These are phyloP conservation scores for Vigna mungo DNA, from an alignment of 306 rosid genomes.

Conservation along the genomic window DNA sequence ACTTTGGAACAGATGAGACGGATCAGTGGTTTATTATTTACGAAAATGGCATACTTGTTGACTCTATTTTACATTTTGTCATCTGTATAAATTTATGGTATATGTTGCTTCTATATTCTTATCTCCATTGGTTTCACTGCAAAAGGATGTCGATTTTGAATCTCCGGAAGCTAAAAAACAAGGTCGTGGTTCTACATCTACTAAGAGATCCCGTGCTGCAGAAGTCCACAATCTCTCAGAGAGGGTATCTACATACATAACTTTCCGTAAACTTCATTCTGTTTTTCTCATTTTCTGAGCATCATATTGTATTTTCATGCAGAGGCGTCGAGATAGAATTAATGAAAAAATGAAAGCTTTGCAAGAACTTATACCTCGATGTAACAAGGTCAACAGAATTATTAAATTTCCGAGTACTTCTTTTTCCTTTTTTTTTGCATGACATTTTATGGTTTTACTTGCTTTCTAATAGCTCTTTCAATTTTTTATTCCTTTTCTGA, in stretches of 20 bases:
- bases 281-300: conserved; percentile 15
- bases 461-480: neutral
- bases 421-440: neutral
- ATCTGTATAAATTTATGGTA: conserved; percentile 6
- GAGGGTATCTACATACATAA: conserved; percentile 61
- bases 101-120: conserved; percentile 19
- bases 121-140: conserved; percentile 34
- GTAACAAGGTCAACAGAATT: conserved; percentile 69
- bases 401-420: neutral
- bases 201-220: conserved; percentile 80
- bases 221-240: conserved; percentile 94
- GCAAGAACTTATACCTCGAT: conserved; percentile 87
- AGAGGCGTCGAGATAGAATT: conserved; percentile 92
- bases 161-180: conserved; percentile 58
- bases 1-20: conserved; percentile 2
- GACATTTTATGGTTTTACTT: conserved; percentile 9
- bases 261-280: neutral
- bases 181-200: conserved; percentile 59
- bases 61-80: conserved; percentile 17
- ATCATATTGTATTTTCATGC: conserved; percentile 42
- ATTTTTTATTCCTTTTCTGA: conserved; percentile 18
- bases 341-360: conserved; percentile 88
- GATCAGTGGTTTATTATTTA: neutral
- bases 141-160: conserved; percentile 69
- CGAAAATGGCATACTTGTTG: conserved; percentile 16